Conservation (phyloP, 768 basidiomycete species). For the Gymnopilus junonius region DNA sequence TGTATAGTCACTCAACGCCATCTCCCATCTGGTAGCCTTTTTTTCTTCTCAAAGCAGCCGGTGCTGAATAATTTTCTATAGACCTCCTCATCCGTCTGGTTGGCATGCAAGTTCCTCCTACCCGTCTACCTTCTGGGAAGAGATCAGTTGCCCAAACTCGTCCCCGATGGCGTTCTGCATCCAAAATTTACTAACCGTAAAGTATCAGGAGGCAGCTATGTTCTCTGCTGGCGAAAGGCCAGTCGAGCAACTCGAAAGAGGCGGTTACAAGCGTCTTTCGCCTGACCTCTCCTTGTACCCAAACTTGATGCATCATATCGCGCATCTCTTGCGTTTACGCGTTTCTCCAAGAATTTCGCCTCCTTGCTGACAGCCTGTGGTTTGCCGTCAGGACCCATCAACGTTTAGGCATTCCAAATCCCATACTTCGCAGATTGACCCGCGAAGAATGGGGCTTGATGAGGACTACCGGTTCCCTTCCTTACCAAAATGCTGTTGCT, state of each 20-base stretch:
- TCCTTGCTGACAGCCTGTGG: slow-evolving; percentile 53
- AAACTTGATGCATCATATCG: slow-evolving; percentile 57
- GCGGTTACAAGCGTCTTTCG: slow-evolving; percentile 36
- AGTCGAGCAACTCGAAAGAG: slow-evolving; percentile 40
- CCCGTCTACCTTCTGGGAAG: background rate
- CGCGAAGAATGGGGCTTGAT: slow-evolving; percentile 59
- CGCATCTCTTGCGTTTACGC: slow-evolving; percentile 70
- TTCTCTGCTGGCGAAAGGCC: slow-evolving; percentile 64
- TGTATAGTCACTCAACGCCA: slow-evolving; percentile 54
- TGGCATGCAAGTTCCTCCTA: slow-evolving; percentile 44
- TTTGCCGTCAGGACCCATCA: slow-evolving; percentile 20
- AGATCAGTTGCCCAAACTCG: slow-evolving; percentile 24
- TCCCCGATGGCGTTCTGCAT: slow-evolving; percentile 70
- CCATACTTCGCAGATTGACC: slow-evolving; percentile 65
- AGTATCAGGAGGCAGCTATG: slow-evolving; percentile 51
- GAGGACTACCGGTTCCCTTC: slow-evolving; percentile 48
- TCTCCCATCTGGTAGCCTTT: slow-evolving; percentile 60
- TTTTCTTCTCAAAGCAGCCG: background rate
- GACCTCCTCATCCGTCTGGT: slow-evolving; percentile 72
- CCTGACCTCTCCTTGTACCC: slow-evolving; percentile 40
- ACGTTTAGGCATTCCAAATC: slow-evolving; percentile 23
- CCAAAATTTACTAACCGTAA: slow-evolving; percentile 56
- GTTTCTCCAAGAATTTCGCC: slow-evolving; percentile 76
- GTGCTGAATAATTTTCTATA: slow-evolving; percentile 25
- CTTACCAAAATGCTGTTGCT: slow-evolving; percentile 62